These are phyloP conservation scores for Leersia perrieri DNA, from an alignment of 176 grass and related monocot genomes.

Conservation along the genomic window DNA sequence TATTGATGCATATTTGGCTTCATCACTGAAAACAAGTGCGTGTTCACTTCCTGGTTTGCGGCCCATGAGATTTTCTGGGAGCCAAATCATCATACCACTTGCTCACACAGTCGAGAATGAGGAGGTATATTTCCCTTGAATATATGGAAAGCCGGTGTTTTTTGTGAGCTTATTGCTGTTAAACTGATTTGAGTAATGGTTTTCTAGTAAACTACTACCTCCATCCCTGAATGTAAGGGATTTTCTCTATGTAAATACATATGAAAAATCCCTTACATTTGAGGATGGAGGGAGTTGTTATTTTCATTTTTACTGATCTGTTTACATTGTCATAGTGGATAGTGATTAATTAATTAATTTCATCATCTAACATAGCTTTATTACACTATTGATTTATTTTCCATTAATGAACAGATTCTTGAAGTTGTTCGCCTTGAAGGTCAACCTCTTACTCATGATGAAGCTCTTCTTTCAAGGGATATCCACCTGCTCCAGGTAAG, in stretches of 20 bases:
- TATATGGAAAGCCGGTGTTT: not conserved
- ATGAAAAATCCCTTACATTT: no score
- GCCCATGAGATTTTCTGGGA: constrained; percentile 80
- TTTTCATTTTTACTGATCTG: not conserved
- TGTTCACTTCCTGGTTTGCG: constrained; percentile 62
- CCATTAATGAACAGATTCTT: constrained; percentile 64
- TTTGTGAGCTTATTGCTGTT: not conserved
- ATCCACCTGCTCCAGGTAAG: constrained; percentile 88
- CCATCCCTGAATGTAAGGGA: no score
- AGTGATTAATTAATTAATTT: not conserved
- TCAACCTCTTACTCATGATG: constrained; percentile 73
- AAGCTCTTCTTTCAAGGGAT: constrained; percentile 66
- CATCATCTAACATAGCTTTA: not conserved
- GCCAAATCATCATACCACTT: constrained; percentile 87
- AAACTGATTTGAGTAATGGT: not conserved
- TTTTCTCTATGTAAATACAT: no score
- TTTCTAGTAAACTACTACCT: not conserved
- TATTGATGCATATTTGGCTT: constrained; percentile 86
- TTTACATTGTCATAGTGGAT: not conserved
- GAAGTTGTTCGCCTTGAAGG: constrained; percentile 88
- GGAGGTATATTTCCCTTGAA: constrained; percentile 56
- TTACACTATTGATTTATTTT: not conserved
- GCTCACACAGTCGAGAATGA: constrained; percentile 94
- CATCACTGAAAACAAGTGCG: constrained; percentile 54
- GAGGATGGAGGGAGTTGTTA: no score